These are phyloP conservation scores for Magnusiomyces sp. DNA, from an alignment of 1,139 yeast genomes.

Conservation along the genomic window DNA sequence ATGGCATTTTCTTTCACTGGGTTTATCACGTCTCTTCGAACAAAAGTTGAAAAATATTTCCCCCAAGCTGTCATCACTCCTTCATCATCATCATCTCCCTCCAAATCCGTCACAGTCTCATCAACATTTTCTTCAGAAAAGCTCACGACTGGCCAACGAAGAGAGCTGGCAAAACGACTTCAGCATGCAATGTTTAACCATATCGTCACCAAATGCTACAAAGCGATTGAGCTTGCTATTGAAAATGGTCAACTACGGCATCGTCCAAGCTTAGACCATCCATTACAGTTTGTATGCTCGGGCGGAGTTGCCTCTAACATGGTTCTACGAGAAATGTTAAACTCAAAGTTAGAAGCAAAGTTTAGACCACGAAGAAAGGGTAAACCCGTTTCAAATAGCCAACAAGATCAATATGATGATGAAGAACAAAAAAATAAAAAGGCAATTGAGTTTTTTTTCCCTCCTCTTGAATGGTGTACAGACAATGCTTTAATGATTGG, in stretches of 20 bases:
- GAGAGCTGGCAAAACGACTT: slow-evolving; percentile 47
- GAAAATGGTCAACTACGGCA: slow-evolving; percentile 4
- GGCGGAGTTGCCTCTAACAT: slow-evolving; percentile 91
- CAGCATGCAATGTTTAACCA: slow-evolving; percentile 69
- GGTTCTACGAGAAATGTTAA: slow-evolving; percentile 46
- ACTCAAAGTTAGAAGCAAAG: slow-evolving; percentile 29
- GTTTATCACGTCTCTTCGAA: slow-evolving; percentile 20
- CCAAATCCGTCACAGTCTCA: not conserved
- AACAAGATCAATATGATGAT: not conserved
- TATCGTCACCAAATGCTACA: slow-evolving; percentile 51
- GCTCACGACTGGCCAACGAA: slow-evolving; percentile 20
- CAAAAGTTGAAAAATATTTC: slow-evolving; percentile 13
- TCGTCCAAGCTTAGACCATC: slow-evolving; percentile 28
- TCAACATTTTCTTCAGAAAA: slow-evolving; percentile 10
- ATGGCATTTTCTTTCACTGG: slow-evolving; percentile 65
- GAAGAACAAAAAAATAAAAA: not conserved
- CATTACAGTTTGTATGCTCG: slow-evolving; percentile 62
- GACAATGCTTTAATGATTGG: slow-evolving; percentile 98
- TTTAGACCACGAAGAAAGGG: slow-evolving; percentile 12
- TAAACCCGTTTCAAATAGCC: not conserved
- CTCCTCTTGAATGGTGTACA: slow-evolving; percentile 68
- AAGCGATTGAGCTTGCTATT: slow-evolving; percentile 34
- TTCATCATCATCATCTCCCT: slow-evolving; percentile 23
- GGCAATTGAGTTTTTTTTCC: slow-evolving; percentile 44
- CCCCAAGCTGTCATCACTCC: slow-evolving; percentile 1